Conservation (phyloP, 164 flowering plant species). For the Vitis cinerea region DNA sequence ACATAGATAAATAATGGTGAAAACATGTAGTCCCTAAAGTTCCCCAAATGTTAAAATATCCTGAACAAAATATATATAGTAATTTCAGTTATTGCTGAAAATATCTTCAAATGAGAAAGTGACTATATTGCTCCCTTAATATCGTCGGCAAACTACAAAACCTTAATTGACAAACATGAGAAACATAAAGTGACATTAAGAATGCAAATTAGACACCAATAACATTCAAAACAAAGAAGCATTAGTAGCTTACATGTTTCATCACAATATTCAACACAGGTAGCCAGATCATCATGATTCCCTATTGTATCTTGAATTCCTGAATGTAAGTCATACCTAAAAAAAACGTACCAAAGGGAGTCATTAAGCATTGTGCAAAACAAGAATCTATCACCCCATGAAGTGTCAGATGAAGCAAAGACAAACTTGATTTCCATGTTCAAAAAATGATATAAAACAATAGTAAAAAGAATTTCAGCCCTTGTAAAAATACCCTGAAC, state of each 20-base stretch:
- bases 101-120: too few relatives aligned
- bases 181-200: background rate
- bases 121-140: too few relatives aligned
- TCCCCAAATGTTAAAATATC: too few relatives aligned
- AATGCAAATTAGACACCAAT: background rate
- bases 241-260: conserved; percentile 56
- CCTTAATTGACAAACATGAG: too few relatives aligned
- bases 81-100: too few relatives aligned
- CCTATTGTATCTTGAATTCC: conserved; percentile 45
- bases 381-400: background rate
- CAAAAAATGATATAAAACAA: background rate
- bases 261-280: conserved; percentile 57
- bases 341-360: background rate
- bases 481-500: too few relatives aligned
- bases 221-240: background rate
- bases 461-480: background rate
- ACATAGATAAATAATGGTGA: too few relatives aligned
- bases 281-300: conserved; percentile 67
- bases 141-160: too few relatives aligned
- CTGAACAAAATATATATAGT: too few relatives aligned
- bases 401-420: background rate
- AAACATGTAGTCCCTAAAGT: too few relatives aligned
- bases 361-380: background rate
- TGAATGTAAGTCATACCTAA: conserved; percentile 69
- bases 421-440: background rate